Evolutionary conservation across 805 yeast genomes (phyloP), one percentile per base, ranked within the genome.

Genomic region (Debaryomyces hansenii): DNA sequence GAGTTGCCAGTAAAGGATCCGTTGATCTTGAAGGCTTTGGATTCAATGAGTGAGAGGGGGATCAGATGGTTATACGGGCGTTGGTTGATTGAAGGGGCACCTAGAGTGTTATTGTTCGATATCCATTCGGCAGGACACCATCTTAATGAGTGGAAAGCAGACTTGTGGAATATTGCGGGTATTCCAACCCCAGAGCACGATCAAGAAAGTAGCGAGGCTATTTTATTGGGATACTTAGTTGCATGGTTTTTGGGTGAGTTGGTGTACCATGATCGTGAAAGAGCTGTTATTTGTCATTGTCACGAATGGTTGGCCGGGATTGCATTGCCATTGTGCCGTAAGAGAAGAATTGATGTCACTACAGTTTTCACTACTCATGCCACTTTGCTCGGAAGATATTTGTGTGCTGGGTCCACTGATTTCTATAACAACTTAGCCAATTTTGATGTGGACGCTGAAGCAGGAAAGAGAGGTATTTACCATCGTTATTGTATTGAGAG

Each of bases 231-330:
- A 27, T 92, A 92, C 69, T 71, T 90, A 42, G 96, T 90, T 20
- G 96, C 98, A 2, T 92, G 99, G 99, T 91, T 92, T 64, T 72
- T 94, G 46, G 99, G 99, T 14, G 98, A 94, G 67, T 78, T 89
- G 63, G 89, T 88, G n/a, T 82, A 76, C 62, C 82, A 84, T 58
- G 96, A 94, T 65, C 79, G 83, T 20, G 85, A 85, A 44, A 83
- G 92, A 57, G 97, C 98, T 0, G 90, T 94, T 42, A 84, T 92
- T 50, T 84, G 94, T 46, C 99, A 92, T 63, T 91, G 87, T 66
- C 99, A 92, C 72, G 99, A 92, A 72, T 92, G 99, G 99, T 78
- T 92, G 48, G 97, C 99, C 1, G 97, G 98, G 57, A 90, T 94
- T 39, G 96, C 96, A 0, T 73, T 94, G 49, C 97, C 99, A 0